These are phyloP conservation scores for Rosa multiflora DNA, from an alignment of 306 rosid genomes.

Conservation along the genomic window DNA sequence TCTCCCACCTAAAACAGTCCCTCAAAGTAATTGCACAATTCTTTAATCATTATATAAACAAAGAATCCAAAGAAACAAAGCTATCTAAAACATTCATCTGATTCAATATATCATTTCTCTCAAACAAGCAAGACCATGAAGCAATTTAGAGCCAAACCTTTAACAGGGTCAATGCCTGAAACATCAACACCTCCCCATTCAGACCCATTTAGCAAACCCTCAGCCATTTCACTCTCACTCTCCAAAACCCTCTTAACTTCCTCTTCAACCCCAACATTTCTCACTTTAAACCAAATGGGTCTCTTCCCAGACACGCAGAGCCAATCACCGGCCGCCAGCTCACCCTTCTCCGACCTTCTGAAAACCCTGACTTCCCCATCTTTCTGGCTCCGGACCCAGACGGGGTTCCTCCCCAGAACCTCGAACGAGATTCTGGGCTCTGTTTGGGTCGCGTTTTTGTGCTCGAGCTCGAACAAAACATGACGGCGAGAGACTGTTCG, in stretches of 20 bases:
- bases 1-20: background rate
- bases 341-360: constrained; percentile 59
- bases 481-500: constrained; percentile 70
- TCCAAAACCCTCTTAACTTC: constrained; percentile 13
- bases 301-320: constrained; percentile 58
- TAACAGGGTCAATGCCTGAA: constrained; percentile 60
- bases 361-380: constrained; percentile 38
- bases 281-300: constrained; percentile 60
- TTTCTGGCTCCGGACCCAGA: constrained; percentile 51
- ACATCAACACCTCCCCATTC: constrained; percentile 42
- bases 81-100: background rate
- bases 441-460: constrained; percentile 12
- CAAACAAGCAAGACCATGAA: background rate
- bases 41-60: background rate
- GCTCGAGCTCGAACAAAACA: constrained; percentile 37
- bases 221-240: constrained; percentile 21
- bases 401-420: constrained; percentile 73
- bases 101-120: constrained; percentile 9
- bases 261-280: constrained; percentile 23
- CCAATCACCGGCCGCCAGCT: constrained; percentile 56
- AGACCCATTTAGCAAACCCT: constrained; percentile 26
- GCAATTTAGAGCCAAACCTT: constrained; percentile 48
- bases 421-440: constrained; percentile 57
- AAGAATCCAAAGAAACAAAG: background rate
- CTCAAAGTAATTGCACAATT: background rate